Percentiles rank a stretch among this genome's conserved stretches.
phyloP scores from a whole-genome alignment of 176 grass and related monocot species.

The Raddia distichophylla region DNA sequence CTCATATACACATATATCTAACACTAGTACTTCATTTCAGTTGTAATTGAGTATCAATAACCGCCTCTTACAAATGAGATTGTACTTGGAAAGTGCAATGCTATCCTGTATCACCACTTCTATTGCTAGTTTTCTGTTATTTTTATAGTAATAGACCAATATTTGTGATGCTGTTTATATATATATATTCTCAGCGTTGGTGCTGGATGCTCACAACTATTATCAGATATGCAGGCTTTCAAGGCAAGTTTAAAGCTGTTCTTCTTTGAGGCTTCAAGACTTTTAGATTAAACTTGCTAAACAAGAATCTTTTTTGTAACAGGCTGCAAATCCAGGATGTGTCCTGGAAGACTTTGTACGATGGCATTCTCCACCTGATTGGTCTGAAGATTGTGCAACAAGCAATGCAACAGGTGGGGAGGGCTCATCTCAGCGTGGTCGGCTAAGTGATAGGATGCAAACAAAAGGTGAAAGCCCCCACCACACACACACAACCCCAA shows the following conservation, averaged over 20 bases:
- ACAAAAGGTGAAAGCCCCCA: conserved; percentile 68
- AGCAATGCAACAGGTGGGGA: conserved; percentile 52
- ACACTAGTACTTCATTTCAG: not conserved
- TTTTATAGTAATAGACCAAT: conserved; percentile 21
- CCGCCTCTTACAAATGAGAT: conserved; percentile 8
- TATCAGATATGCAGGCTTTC: conserved; percentile 99
- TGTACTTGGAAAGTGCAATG: not conserved
- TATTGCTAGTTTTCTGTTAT: not conserved
- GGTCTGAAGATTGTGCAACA: conserved; percentile 68
- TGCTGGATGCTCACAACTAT: conserved; percentile 95
- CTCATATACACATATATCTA: too few species aligned
- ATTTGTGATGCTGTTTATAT: conserved; percentile 44
- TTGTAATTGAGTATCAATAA: conserved; percentile 10
- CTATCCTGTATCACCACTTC: conserved; percentile 10
- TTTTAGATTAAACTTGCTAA: conserved; percentile 38
- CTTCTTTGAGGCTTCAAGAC: conserved; percentile 8
- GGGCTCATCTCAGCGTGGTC: conserved; percentile 83
- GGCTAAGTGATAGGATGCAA: conserved; percentile 89
- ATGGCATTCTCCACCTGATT: conserved; percentile 98
- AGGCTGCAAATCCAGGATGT: conserved; percentile 99
- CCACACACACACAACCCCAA: not conserved
- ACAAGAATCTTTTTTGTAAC: conserved; percentile 25
- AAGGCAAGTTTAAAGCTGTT: conserved; percentile 72
- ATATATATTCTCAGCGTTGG: conserved; percentile 72
- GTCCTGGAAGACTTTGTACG: conserved; percentile 94